Evolutionary conservation across 495 filamentous ascomycete species (phyloP).

Genomic region (Aspergillus panamensis): DNA sequence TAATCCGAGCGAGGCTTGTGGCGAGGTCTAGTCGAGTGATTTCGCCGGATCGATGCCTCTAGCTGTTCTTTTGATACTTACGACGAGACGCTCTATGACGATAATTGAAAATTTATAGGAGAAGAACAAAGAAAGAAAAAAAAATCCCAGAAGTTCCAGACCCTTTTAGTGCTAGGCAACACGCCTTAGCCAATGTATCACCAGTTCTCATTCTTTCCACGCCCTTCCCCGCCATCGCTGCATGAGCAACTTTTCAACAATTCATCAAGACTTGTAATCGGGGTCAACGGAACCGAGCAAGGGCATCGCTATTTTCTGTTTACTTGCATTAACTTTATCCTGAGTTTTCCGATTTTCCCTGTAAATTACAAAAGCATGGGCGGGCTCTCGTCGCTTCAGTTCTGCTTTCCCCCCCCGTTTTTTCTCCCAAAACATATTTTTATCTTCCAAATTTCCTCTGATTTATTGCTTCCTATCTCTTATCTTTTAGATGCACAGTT

Average conservation of each 20-base stretch:
- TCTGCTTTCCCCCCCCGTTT: constrained; percentile 7
- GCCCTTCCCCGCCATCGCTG: not conserved
- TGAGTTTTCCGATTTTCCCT: constrained; percentile 18
- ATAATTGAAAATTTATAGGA: not conserved
- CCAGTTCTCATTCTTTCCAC: not conserved
- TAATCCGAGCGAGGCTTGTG: not conserved
- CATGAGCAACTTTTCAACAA: not conserved
- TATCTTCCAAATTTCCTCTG: too few relatives aligned
- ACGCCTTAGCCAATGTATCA: not conserved
- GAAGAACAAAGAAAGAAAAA: not conserved
- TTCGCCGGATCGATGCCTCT: not conserved
- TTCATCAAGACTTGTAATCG: constrained; percentile 3
- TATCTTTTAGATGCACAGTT: constrained; percentile 12
- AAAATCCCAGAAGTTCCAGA: not conserved
- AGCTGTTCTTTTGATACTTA: constrained; percentile 20
- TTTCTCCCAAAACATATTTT: constrained; percentile 9
- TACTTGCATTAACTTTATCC: constrained; percentile 4
- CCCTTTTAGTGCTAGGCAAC: not conserved
- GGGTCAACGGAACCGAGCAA: not conserved
- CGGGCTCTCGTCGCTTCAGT: constrained; percentile 31
- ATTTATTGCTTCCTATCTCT: too few relatives aligned
- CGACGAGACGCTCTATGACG: constrained; percentile 34
- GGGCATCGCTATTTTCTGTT: constrained; percentile 1
- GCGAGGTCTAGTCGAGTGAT: not conserved
- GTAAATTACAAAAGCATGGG: constrained; percentile 49